Evolutionary conservation across 495 filamentous ascomycete genomes (phyloP).

Genomic region (Xylaria longipes): DNA sequence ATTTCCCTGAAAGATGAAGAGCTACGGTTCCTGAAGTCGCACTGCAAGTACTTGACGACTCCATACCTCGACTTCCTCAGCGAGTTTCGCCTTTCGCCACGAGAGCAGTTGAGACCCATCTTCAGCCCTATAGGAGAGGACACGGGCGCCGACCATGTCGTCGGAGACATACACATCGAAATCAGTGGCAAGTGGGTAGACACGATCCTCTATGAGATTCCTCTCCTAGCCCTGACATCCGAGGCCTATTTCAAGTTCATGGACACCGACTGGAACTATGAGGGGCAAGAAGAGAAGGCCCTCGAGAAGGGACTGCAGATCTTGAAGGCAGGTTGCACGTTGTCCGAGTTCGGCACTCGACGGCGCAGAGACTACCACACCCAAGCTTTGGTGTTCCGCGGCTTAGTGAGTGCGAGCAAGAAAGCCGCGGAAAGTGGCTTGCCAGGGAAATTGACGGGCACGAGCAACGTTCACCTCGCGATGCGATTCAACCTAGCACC

Average conservation of each 20-base stretch:
- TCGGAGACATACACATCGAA: conserved; percentile 75
- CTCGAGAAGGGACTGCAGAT: conserved; percentile 76
- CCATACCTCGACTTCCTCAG: conserved; percentile 81
- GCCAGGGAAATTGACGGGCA: conserved; percentile 78
- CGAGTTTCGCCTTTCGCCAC: conserved; percentile 78
- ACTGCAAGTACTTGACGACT: conserved; percentile 80
- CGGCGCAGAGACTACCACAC: conserved; percentile 89
- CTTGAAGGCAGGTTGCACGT: conserved; percentile 79
- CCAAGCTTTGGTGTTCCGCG: conserved; percentile 90
- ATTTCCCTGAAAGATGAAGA: conserved; percentile 80
- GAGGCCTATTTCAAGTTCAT: conserved; percentile 98
- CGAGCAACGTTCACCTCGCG: conserved; percentile 96
- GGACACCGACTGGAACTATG: conserved; percentile 86
- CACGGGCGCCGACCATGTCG: conserved; percentile 68
- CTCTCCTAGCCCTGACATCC: conserved; percentile 85
- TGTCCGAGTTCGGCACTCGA: conserved; percentile 93
- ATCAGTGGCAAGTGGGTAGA: conserved; percentile 88
- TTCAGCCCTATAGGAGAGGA: conserved; percentile 69
- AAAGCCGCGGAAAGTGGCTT: conserved; percentile 67
- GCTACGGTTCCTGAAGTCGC: conserved; percentile 73
- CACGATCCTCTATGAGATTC: conserved; percentile 97
- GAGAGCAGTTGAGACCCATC: conserved; percentile 74
- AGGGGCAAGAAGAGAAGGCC: conserved; percentile 84
- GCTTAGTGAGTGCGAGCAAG: conserved; percentile 73
- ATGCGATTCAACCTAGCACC: conserved; percentile 85